These are phyloP conservation scores for Solanum lycopersicoides DNA, from an alignment of 257 asterid genomes.

Conservation along the genomic window DNA sequence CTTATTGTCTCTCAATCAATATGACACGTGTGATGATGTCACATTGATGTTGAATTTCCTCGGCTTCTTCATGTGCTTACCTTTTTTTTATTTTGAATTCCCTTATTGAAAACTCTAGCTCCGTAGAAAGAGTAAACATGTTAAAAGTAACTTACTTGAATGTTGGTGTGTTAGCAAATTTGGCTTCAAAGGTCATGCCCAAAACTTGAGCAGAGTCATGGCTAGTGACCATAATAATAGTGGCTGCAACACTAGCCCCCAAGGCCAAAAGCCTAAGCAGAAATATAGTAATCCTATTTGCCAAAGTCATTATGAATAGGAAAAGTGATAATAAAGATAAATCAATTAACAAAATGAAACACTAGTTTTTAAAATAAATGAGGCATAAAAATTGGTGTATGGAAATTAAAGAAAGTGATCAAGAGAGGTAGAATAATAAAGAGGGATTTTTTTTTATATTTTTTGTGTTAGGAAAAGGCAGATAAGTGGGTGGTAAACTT, in stretches of 20 bases:
- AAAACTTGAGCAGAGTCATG: slow-evolving; percentile 50
- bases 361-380: background rate
- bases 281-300: slow-evolving; percentile 37
- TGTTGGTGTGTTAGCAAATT: slow-evolving; percentile 55
- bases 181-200: slow-evolving; percentile 62
- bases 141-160: slow-evolving; percentile 35
- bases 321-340: background rate
- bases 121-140: background rate
- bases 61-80: background rate
- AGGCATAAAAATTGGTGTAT: background rate
- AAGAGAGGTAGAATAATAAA: slow-evolving; percentile 5
- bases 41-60: background rate
- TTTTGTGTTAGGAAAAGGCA: slow-evolving; percentile 47
- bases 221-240: slow-evolving; percentile 50
- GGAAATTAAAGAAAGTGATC: background rate
- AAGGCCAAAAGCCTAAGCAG: slow-evolving; percentile 67
- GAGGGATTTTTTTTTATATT: background rate
- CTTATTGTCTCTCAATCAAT: background rate
- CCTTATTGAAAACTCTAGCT: background rate
- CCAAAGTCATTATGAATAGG: slow-evolving; percentile 21
- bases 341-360: background rate
- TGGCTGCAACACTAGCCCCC: slow-evolving; percentile 46
- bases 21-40: background rate
- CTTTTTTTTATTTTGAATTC: background rate
- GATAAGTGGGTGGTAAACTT: slow-evolving; percentile 35